Evolutionary conservation across 306 rosid genomes (phyloP).

Genomic region (Ziziphus jujuba): DNA sequence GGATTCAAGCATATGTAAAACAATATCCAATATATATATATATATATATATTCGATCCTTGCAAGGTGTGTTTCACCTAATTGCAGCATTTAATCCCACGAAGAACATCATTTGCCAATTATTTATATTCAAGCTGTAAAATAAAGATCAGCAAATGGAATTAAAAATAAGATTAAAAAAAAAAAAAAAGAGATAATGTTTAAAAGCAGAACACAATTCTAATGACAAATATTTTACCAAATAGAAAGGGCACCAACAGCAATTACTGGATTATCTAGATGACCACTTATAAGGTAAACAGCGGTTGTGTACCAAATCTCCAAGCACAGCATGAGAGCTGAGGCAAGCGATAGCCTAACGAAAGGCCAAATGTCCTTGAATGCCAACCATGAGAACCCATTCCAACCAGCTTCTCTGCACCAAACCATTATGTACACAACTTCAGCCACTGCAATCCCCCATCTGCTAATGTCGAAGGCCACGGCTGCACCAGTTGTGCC

Average conservation of each 20-base stretch:
- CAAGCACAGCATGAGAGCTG: slow-evolving; percentile 78
- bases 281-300: slow-evolving; percentile 38
- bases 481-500: no score
- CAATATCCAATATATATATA: not conserved
- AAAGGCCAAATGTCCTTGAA: slow-evolving; percentile 71
- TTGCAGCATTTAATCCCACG: slow-evolving; percentile 32
- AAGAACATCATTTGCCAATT: slow-evolving; percentile 34
- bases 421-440: no score
- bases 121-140: slow-evolving; percentile 28
- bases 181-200: not conserved
- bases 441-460: no score
- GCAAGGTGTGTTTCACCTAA: slow-evolving; percentile 18
- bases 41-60: not conserved
- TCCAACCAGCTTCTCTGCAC: slow-evolving; percentile 74
- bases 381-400: slow-evolving; percentile 68
- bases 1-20: not conserved
- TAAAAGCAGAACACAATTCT: not conserved
- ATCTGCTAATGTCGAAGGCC: no score
- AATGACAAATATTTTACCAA: slow-evolving; percentile 37
- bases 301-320: slow-evolving; percentile 54
- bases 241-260: slow-evolving; percentile 52
- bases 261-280: slow-evolving; percentile 41
- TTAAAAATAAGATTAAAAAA: no score
- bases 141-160: not conserved
- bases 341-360: slow-evolving; percentile 71